A percentile compares a stretch with the other conserved stretches of the same genome.
phyloP scores from a whole-genome alignment of 1,284 basidiomycete species.

The Trichosporon coremiiforme region DNA sequence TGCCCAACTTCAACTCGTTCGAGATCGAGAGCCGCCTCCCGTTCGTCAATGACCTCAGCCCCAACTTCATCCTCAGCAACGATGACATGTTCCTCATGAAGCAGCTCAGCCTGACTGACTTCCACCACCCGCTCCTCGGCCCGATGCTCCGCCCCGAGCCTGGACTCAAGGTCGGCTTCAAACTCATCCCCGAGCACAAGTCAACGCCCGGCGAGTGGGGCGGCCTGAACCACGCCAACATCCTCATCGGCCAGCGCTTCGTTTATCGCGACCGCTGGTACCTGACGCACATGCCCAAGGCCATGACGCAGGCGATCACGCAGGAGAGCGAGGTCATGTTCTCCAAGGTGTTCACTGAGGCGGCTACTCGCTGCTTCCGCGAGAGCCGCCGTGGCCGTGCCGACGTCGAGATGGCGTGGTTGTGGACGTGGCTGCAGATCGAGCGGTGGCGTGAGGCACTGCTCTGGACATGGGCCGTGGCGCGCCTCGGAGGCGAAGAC shows the following conservation, averaged over 20 bases:
- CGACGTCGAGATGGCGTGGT: constrained; percentile 49
- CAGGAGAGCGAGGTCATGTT: constrained; percentile 51
- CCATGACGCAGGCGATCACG: constrained; percentile 34
- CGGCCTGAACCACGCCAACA: constrained; percentile 45
- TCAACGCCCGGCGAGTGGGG: constrained; percentile 50
- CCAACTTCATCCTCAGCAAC: constrained; percentile 48
- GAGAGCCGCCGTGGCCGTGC: constrained; percentile 40
- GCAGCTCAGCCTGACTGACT: constrained; percentile 38
- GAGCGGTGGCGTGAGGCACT: constrained; percentile 53
- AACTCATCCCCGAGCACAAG: constrained; percentile 31
- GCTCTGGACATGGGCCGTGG: constrained; percentile 48
- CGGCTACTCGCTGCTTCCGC: constrained; percentile 44
- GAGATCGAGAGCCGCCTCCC: constrained; percentile 45
- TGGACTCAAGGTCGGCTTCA: constrained; percentile 35
- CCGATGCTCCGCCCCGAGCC: constrained; percentile 43
- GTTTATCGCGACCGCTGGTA: constrained; percentile 38
- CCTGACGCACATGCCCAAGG: constrained; percentile 48
- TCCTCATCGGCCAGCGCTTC: constrained; percentile 43
- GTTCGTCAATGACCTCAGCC: constrained; percentile 41
- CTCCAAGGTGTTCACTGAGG: constrained; percentile 33
- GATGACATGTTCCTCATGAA: constrained; percentile 53
- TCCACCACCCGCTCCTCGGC: constrained; percentile 47
- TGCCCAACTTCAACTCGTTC: constrained; percentile 52
- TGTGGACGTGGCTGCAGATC: constrained; percentile 42
- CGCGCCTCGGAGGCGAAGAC: constrained; percentile 40